A percentile compares a stretch with the other conserved stretches of the same genome.
Evolutionary conservation across 805 yeast species (phyloP).

Genomic region (Nematodospora valgi): DNA sequence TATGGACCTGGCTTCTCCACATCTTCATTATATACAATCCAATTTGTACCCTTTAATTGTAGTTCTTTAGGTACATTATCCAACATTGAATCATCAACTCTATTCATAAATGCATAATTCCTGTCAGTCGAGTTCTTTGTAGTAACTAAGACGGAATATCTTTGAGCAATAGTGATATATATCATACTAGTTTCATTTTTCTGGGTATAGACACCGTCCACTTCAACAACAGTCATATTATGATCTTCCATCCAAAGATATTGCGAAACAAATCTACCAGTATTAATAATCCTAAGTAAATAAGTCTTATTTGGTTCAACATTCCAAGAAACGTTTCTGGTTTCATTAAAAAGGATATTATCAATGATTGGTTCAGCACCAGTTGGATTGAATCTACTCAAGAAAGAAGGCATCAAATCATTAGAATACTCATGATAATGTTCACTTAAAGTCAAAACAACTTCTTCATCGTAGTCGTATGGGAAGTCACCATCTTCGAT

Average conservation of each 20-base stretch:
- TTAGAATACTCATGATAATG: conserved; percentile 57
- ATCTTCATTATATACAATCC: conserved; percentile 46
- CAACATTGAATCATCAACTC: conserved; percentile 63
- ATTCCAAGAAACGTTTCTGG: conserved; percentile 50
- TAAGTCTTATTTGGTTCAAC: conserved; percentile 62
- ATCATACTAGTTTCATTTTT: conserved; percentile 53
- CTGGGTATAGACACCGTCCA: conserved; percentile 52
- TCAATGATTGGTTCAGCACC: conserved; percentile 83
- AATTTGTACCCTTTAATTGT: conserved; percentile 50
- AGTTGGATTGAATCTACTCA: conserved; percentile 72
- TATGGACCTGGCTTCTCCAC: conserved; percentile 15
- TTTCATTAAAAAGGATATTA: conserved; percentile 60
- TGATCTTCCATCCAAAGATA: conserved; percentile 40
- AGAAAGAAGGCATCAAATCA: conserved; percentile 45
- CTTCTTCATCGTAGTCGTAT: conserved; percentile 61
- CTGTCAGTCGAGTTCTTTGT: conserved; percentile 44
- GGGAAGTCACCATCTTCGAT: conserved; percentile 61
- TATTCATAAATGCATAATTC: conserved; percentile 60
- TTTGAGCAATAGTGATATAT: conserved; percentile 75
- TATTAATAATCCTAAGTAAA: conserved; percentile 58
- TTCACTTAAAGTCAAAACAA: conserved; percentile 54
- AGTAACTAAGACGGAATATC: conserved; percentile 65
- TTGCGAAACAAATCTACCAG: conserved; percentile 71
- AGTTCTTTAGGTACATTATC: conserved; percentile 61
- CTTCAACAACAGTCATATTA: conserved; percentile 37